Base-by-base conservation (phyloP, 2,329 filamentous ascomycete genomes). In the Eutypa lata region DNA sequence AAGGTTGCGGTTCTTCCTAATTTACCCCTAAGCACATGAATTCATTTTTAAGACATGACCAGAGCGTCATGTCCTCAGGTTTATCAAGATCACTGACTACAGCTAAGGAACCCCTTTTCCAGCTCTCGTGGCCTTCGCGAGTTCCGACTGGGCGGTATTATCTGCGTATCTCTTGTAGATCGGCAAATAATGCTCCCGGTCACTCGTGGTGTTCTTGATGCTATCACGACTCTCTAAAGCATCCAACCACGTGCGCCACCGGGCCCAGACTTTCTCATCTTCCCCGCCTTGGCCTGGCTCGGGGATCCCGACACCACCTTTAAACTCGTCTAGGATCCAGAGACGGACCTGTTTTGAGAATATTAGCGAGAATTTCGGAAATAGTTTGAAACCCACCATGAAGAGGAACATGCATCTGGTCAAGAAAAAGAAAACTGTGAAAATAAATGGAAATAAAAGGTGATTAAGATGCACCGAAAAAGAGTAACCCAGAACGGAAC, bases 251-350 rank as follows among this genome's bases (percentile, higher is more conserved):
- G 65, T 75, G 58, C 76, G 72, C 73, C 77, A 84, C 21, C 80
- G 68, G 31, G 60, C 66, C 81, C 80, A 84, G 14, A 73, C 65
- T 26, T 59, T 62, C 57, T 81, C 78, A 53, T 82, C 76, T 10
- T 73, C 67, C 1, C 75, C 78, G 2, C 73, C 76, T 49, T 76
- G 46, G 0, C 78, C 78, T 33, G 74, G 65, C 14, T 65, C 72
- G 2, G 78, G 78, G 40, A 84, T 72, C 0, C 76, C 74, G n/a
- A 77, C 55, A 0, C 79, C 80, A 1, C 75, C 76, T 52, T 84
- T 84, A 60, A 79, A 84, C 54, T 81, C 74, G 55, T 85, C 81
- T 59, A 84, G 82, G 2, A 82, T 69, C 79, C 81, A 85, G 6
- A 82, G 61, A 21, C 81, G 71, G 47, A 47, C 19, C 47, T 53